Evolutionary conservation across 2,329 filamentous ascomycete species (phyloP).

Genomic region (Penicillium sp.): DNA sequence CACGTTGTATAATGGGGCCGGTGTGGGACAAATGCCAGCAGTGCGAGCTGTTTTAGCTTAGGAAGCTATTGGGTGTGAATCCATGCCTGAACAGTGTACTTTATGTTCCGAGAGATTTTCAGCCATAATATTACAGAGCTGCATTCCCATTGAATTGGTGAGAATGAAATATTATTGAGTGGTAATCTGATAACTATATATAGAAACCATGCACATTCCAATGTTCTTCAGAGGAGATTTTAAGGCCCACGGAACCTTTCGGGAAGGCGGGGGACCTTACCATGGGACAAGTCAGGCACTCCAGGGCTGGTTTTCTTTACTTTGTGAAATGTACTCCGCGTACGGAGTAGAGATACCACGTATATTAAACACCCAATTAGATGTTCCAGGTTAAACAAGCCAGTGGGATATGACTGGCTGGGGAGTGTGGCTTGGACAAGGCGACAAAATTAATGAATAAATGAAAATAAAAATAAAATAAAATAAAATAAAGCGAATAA

Average conservation of each 20-base stretch:
- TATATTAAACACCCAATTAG: background rate
- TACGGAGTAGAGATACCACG: background rate
- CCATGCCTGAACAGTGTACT: slow-evolving; percentile 1
- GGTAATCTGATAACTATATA: background rate
- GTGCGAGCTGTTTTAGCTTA: background rate
- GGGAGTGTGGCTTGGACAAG: background rate
- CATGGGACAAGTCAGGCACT: slow-evolving; percentile 1
- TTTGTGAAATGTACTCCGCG: background rate
- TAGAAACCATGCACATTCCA: background rate
- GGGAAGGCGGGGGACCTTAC: background rate
- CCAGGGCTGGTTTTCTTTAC: background rate
- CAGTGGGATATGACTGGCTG: background rate
- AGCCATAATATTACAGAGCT: background rate
- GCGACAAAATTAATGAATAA: background rate
- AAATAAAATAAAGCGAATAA: background rate
- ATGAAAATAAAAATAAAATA: background rate
- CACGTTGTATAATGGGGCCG: slow-evolving; percentile 16
- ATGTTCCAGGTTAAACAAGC: background rate
- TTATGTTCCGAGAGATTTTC: background rate
- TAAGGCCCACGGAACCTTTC: slow-evolving; percentile 8
- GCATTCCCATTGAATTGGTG: background rate
- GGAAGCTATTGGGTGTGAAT: slow-evolving; percentile 1
- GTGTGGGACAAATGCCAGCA: slow-evolving; percentile 9
- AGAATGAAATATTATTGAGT: background rate
- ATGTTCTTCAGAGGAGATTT: background rate